Percentiles rank a stretch among this genome's conserved stretches.
Evolutionary conservation across 495 filamentous ascomycete species (phyloP).

Genomic region (Parmelia sp.): DNA sequence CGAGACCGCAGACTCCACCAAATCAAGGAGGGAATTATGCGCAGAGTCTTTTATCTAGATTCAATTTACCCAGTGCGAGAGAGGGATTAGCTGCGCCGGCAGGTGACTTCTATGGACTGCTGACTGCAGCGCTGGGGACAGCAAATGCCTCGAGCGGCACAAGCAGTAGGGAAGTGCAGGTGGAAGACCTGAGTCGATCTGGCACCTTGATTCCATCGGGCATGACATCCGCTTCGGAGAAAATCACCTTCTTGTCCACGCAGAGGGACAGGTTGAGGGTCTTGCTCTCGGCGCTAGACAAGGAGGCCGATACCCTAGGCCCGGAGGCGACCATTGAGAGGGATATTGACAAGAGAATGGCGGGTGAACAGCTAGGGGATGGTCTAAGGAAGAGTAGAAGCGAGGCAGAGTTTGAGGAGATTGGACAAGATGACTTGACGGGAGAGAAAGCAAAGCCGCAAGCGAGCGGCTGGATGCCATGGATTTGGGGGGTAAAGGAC

Average conservation of each 20-base stretch:
- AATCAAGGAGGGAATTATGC: slow-evolving; percentile 56
- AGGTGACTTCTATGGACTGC: slow-evolving; percentile 65
- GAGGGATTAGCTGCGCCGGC: slow-evolving; percentile 40
- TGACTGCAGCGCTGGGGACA: slow-evolving; percentile 60
- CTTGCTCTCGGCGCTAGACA: slow-evolving; percentile 66
- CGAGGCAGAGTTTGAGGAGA: slow-evolving; percentile 75
- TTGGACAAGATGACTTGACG: slow-evolving; percentile 47
- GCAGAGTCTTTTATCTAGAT: slow-evolving; percentile 73
- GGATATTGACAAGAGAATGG: slow-evolving; percentile 41
- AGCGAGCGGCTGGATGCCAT: slow-evolving; percentile 52
- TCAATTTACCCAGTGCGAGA: slow-evolving; percentile 62
- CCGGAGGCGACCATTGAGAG: slow-evolving; percentile 34
- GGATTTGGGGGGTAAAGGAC: slow-evolving; percentile 44
- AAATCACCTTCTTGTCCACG: slow-evolving; percentile 60
- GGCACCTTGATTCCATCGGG: slow-evolving; percentile 61
- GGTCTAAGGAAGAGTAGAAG: slow-evolving; percentile 63
- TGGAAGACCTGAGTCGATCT: slow-evolving; percentile 49
- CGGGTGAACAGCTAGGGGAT: slow-evolving; percentile 34
- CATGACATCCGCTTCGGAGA: slow-evolving; percentile 55
- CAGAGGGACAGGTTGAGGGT: slow-evolving; percentile 67
- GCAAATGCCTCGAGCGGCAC: slow-evolving; percentile 34
- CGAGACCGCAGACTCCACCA: slow-evolving; percentile 35
- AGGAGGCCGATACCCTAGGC: slow-evolving; percentile 55
- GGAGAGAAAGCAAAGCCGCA: slow-evolving; percentile 29
- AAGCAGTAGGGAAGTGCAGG: slow-evolving; percentile 43